Evolutionary conservation across 2,329 filamentous ascomycete genomes (phyloP).

Genomic region (Leptographium galeiforme): DNA sequence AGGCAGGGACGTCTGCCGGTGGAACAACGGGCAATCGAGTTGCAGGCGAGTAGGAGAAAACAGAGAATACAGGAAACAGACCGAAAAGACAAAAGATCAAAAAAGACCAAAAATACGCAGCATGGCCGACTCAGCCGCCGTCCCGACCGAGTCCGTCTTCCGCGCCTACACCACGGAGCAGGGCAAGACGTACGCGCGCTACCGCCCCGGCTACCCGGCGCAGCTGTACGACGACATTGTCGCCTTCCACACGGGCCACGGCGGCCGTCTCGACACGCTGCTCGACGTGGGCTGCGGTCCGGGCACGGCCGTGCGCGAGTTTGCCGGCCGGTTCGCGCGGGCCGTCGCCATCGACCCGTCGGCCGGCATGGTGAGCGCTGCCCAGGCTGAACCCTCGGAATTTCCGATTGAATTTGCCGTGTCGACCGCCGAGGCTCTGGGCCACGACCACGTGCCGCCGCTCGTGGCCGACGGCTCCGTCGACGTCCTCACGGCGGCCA

Average conservation of each 20-base stretch:
- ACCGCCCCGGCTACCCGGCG: constrained; percentile 28
- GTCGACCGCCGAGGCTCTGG: constrained; percentile 29
- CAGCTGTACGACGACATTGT: constrained; percentile 33
- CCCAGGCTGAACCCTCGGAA: constrained; percentile 15
- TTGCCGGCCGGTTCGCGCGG: constrained; percentile 30
- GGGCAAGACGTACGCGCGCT: constrained; percentile 28
- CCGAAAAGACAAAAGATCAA: no score
- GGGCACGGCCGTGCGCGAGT: constrained; percentile 30
- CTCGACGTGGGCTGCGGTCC: constrained; percentile 46
- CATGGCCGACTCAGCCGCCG: not conserved
- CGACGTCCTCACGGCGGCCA: constrained; percentile 36
- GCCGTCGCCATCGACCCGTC: constrained; percentile 38
- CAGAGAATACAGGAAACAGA: not conserved
- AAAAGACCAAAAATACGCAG: no score
- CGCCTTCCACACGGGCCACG: constrained; percentile 29
- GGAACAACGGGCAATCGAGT: no score
- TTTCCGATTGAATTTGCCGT: constrained; percentile 26
- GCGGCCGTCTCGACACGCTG: constrained; percentile 27
- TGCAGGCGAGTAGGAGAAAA: not conserved
- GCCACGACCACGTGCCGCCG: constrained; percentile 10
- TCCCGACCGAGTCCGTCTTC: constrained; percentile 27
- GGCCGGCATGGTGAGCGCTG: constrained; percentile 37
- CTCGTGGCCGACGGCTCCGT: constrained; percentile 21
- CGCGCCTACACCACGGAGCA: constrained; percentile 28
- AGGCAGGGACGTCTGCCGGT: not conserved